Evolutionary conservation across 495 filamentous ascomycete species (phyloP), one percentile per base, ranked within the genome.

Genomic region (Aspergillus funiculosus): DNA sequence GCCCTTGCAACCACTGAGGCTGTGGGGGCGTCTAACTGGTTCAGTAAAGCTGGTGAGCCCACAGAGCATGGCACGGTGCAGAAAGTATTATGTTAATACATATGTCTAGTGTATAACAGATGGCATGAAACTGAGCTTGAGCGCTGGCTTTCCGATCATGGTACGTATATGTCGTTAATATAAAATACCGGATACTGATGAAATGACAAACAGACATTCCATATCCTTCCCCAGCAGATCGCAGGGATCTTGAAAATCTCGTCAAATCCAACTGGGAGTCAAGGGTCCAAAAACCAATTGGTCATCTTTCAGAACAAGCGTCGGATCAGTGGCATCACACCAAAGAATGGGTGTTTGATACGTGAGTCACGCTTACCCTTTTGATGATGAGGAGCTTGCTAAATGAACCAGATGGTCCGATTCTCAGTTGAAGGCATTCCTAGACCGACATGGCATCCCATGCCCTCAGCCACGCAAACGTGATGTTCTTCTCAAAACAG

Each of bases 101-200:
- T 14, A 3, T 29, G 8, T 27, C 8, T 44, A 95, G 92, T 82
- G 5, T 98, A 97, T 77, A 95, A 96, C 72, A 96, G 91, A 62
- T 98, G 92, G 92, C 91, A 97, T 61, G 83, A 96, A 71, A 95
- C 87, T 5, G 92, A 98, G 73, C 78, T 98, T 8, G 91, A 98
- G 72, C 78, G 92, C 57, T 98, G 92, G 92, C 83, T 98, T 46
- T 86, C 86, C 18, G 92, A 98, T 56, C 80, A 98, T 68, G 70
- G 68, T 73, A 53, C 25, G 15, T 30, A 26, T 0, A 14, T 14
- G 11, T 25, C 15, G 14, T 14, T 17, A 9, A 22, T 8, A 35
- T 19, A 30, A 25, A 13, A 8, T 63, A 25, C 64, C 46, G 28
- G 25, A 1, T 4, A n/a, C n/a, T n/a, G n/a, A n/a, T n/a, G n/a